Evolutionary conservation across 495 filamentous ascomycete genomes (phyloP).

Genomic region (Tuber borchii): DNA sequence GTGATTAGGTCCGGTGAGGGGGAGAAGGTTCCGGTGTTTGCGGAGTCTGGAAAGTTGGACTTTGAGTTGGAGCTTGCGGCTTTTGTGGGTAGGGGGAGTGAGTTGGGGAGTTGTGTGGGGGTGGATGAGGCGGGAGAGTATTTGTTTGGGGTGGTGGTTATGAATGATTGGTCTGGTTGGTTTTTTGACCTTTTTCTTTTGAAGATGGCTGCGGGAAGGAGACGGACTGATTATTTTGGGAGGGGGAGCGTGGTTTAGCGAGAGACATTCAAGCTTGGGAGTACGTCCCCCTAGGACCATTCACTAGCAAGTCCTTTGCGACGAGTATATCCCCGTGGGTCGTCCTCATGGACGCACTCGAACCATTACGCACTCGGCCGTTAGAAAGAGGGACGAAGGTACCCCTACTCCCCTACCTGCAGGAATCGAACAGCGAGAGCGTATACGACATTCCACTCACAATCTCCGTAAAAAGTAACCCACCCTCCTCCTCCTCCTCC

Average conservation of each 20-base stretch:
- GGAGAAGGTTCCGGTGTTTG: conserved; percentile 51
- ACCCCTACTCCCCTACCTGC: conserved; percentile 36
- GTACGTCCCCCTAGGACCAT: conserved; percentile 77
- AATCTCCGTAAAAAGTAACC: conserved; percentile 60
- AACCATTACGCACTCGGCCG: conserved; percentile 53
- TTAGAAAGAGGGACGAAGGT: conserved; percentile 13
- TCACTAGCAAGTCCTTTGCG: conserved; percentile 91
- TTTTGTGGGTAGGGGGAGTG: conserved; percentile 62
- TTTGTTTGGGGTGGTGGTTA: conserved; percentile 79
- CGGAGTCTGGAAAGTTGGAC: conserved; percentile 63
- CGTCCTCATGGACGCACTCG: conserved; percentile 73
- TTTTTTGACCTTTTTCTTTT: conserved; percentile 10
- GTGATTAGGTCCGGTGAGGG: conserved; percentile 47
- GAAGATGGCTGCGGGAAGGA: conserved; percentile 25
- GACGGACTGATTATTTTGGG: conserved; percentile 32
- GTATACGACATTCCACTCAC: conserved; percentile 70
- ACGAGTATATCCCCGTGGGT: conserved; percentile 86
- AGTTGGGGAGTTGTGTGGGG: conserved; percentile 57
- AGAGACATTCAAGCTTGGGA: conserved; percentile 90
- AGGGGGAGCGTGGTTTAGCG: conserved; percentile 50
- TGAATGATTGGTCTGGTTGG: conserved; percentile 73
- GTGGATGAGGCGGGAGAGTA: conserved; percentile 65
- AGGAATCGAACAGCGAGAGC: conserved; percentile 56
- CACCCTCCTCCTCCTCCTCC: not conserved
- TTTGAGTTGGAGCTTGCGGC: conserved; percentile 84